A percentile compares a stretch with the other conserved stretches of the same genome.
Conservation (phyloP, 2,329 filamentous ascomycete species). For the Cytospora mali region DNA sequence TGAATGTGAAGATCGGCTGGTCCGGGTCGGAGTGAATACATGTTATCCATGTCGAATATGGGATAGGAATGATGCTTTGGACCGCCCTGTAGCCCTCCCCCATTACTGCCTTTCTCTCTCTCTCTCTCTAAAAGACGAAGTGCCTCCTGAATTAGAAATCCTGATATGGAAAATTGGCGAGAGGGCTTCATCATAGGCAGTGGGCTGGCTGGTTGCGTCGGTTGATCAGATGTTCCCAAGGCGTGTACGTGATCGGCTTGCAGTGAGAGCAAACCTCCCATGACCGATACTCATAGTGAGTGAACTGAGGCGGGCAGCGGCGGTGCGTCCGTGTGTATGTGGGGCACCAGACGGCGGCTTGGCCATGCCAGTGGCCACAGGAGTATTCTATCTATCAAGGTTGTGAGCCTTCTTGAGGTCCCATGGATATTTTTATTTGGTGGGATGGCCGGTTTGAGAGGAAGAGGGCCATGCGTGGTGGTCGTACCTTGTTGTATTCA, state of each 20-base stretch:
- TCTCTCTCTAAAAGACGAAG: not conserved
- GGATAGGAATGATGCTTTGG: not conserved
- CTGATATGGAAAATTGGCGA: no score
- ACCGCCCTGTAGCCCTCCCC: not conserved
- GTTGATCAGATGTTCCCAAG: slow-evolving; percentile 43
- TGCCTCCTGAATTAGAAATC: slow-evolving; percentile 2
- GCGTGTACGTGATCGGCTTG: slow-evolving; percentile 40
- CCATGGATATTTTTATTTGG: not conserved
- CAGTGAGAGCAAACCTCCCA: slow-evolving; percentile 49
- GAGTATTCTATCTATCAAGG: slow-evolving; percentile 50
- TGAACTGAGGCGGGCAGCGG: slow-evolving; percentile 46
- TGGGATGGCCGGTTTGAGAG: not conserved
- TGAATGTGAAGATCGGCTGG: not conserved
- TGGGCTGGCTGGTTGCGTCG: slow-evolving; percentile 36
- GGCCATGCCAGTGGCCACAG: slow-evolving; percentile 55
- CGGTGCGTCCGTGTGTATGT: slow-evolving; percentile 49
- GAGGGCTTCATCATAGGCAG: slow-evolving; percentile 26
- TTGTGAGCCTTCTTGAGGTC: not conserved
- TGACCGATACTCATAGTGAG: slow-evolving; percentile 50
- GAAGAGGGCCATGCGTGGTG: not conserved
- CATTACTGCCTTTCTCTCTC: not conserved
- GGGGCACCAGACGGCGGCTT: slow-evolving; percentile 48
- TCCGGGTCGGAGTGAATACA: not conserved
- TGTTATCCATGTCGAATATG: not conserved
- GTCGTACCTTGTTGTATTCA: slow-evolving; percentile 29